Percentiles rank a stretch among this genome's conserved stretches.
phyloP scores from a whole-genome alignment of 495 filamentous ascomycete genomes.

The Cryomyces minteri region DNA sequence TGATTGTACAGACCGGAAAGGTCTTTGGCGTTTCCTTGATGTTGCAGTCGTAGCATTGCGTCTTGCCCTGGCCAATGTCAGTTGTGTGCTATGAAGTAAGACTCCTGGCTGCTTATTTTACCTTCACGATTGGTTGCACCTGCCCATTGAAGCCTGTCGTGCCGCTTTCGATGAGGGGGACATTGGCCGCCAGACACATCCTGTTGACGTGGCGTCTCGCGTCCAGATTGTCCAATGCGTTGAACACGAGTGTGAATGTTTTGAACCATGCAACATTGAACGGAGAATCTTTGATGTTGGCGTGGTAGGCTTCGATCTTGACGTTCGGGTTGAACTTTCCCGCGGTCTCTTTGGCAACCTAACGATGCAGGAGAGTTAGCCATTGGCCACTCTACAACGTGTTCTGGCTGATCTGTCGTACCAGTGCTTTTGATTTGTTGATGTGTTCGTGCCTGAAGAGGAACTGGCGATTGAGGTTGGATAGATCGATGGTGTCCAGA shows the following conservation, averaged over 20 bases:
- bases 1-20: constrained; percentile 91
- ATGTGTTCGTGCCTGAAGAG: constrained; percentile 95
- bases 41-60: constrained; percentile 93
- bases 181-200: constrained; percentile 85
- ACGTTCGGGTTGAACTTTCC: constrained; percentile 78
- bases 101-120: constrained; percentile 9
- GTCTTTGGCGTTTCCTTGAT: constrained; percentile 69
- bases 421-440: constrained; percentile 90
- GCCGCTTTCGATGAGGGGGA: constrained; percentile 89
- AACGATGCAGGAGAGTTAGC: constrained; percentile 1
- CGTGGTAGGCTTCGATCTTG: constrained; percentile 79
- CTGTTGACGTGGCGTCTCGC: constrained; percentile 89
- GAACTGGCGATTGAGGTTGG: constrained; percentile 96
- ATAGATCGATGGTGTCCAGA: constrained; percentile 93
- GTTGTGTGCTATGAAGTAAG: background rate
- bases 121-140: constrained; percentile 87
- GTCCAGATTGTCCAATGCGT: constrained; percentile 91
- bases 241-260: constrained; percentile 74
- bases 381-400: background rate
- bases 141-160: constrained; percentile 98
- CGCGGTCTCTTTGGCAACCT: constrained; percentile 92
- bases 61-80: constrained; percentile 38
- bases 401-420: constrained; percentile 23
- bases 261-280: constrained; percentile 88
- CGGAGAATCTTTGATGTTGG: constrained; percentile 84